Percentiles rank a stretch among this genome's conserved stretches.
These are phyloP conservation scores for Alternaria solani DNA, from an alignment of 2,329 filamentous ascomycete species.

Conservation along the genomic window DNA sequence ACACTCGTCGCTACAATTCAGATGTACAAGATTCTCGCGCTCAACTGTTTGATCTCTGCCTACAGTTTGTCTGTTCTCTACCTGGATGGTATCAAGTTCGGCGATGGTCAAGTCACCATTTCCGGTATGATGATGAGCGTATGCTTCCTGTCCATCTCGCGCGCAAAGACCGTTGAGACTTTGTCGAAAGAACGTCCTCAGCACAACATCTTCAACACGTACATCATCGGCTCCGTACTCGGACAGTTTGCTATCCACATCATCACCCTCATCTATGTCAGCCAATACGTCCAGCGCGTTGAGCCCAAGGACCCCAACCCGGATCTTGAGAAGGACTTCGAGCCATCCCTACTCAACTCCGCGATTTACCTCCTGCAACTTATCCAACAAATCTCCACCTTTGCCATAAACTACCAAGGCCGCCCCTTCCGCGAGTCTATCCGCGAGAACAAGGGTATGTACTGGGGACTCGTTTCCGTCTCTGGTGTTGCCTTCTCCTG, in stretches of 20 bases:
- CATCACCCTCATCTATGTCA: conserved; percentile 90
- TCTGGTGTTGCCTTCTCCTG: conserved; percentile 91
- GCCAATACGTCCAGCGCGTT: conserved; percentile 82
- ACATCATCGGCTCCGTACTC: conserved; percentile 97
- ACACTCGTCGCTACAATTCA: conserved; percentile 98
- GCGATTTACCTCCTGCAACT: conserved; percentile 97
- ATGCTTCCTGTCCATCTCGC: conserved; percentile 98
- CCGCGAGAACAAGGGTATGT: conserved; percentile 96
- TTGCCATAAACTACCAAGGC: conserved; percentile 99
- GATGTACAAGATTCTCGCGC: conserved; percentile 99
- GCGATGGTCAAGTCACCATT: conserved; percentile 97
- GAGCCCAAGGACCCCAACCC: conserved; percentile 75
- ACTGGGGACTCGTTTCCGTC: conserved; percentile 91
- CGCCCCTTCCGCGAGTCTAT: conserved; percentile 97
- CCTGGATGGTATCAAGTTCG: conserved; percentile 98
- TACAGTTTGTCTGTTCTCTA: conserved; percentile 97
- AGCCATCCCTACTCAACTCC: conserved; percentile 92
- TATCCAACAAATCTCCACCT: conserved; percentile 98
- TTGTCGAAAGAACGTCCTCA: conserved; percentile 97
- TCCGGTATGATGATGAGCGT: conserved; percentile 99
- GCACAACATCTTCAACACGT: conserved; percentile 98
- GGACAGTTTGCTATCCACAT: conserved; percentile 98
- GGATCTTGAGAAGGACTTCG: conserved; percentile 94
- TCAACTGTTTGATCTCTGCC: conserved; percentile 97
- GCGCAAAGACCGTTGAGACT: conserved; percentile 92